Evolutionary conservation across 169 alveolate species (phyloP).

Genomic region (Plasmodium blacklocki): DNA sequence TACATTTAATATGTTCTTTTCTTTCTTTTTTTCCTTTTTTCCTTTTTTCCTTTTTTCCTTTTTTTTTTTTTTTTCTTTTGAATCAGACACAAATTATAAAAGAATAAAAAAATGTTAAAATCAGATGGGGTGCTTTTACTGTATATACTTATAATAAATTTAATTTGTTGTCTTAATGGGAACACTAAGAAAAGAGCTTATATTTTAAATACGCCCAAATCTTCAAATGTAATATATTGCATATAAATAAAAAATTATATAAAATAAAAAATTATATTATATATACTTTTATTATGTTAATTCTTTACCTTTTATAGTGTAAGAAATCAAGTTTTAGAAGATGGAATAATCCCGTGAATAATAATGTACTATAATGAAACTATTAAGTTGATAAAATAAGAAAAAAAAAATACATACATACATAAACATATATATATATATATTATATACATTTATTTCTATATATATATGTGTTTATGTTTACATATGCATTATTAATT

Average conservation of each 20-base stretch:
- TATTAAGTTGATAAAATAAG: neutral
- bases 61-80: too few relatives aligned
- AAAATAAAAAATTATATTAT: neutral
- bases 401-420: constrained; percentile 5
- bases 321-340: constrained; percentile 50
- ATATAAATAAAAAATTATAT: neutral
- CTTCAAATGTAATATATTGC: constrained; percentile 35
- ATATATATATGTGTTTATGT: neutral
- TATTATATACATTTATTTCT: neutral
- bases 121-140: constrained; percentile 29
- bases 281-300: neutral
- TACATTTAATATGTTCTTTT: too few relatives aligned
- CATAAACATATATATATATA: neutral
- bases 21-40: too few relatives aligned
- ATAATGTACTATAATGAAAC: constrained; percentile 36
- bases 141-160: constrained; percentile 26
- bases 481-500: neutral
- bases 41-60: too few relatives aligned
- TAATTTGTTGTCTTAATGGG: constrained; percentile 65
- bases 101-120: constrained; percentile 41
- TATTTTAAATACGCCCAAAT: constrained; percentile 46
- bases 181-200: constrained; percentile 59
- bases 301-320: constrained; percentile 19
- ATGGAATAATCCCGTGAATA: constrained; percentile 72
- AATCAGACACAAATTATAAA: too few relatives aligned